phyloP scores from a whole-genome alignment of 352 stramenopile genomes.

The Globisporangium splendens region DNA sequence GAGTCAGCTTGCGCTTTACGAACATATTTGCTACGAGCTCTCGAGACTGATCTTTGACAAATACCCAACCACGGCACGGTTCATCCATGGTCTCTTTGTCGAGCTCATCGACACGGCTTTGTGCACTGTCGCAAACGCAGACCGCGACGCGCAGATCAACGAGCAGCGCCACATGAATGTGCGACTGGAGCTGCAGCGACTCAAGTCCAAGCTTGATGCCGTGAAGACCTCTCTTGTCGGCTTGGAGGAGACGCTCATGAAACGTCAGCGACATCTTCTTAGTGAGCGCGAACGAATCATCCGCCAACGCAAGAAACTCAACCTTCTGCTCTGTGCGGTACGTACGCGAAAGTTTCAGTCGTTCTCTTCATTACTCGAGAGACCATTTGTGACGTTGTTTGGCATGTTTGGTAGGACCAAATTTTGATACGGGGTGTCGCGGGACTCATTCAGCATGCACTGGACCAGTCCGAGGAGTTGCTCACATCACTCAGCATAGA shows the following conservation, averaged over 20 bases:
- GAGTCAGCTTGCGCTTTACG: constrained; percentile 21
- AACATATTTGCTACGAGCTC: constrained; percentile 43
- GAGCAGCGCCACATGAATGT: constrained; percentile 42
- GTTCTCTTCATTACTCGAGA: background rate
- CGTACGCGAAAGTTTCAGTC: background rate
- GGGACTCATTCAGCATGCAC: constrained; percentile 26
- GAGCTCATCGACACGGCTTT: constrained; percentile 27
- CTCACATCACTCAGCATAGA: constrained; percentile 7
- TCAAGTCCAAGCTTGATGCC: constrained; percentile 19
- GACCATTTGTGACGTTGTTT: background rate
- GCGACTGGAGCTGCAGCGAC: constrained; percentile 29
- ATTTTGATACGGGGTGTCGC: constrained; percentile 30
- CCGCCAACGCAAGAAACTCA: constrained; percentile 48
- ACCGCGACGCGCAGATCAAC: constrained; percentile 34
- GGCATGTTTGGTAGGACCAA: constrained; percentile 22
- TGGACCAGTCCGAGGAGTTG: constrained; percentile 33
- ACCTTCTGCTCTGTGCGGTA: constrained; percentile 37
- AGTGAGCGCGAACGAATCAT: constrained; percentile 43
- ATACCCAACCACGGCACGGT: constrained; percentile 47
- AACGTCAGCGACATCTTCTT: constrained; percentile 31
- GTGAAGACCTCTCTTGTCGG: constrained; percentile 20
- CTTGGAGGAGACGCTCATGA: constrained; percentile 33
- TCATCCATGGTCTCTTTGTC: constrained; percentile 45
- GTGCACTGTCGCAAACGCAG: constrained; percentile 24
- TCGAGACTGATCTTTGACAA: constrained; percentile 51